A percentile compares a stretch with the other conserved stretches of the same genome.
Conservation (phyloP, 805 yeast genomes). For the Phaffomyces antillensis region DNA sequence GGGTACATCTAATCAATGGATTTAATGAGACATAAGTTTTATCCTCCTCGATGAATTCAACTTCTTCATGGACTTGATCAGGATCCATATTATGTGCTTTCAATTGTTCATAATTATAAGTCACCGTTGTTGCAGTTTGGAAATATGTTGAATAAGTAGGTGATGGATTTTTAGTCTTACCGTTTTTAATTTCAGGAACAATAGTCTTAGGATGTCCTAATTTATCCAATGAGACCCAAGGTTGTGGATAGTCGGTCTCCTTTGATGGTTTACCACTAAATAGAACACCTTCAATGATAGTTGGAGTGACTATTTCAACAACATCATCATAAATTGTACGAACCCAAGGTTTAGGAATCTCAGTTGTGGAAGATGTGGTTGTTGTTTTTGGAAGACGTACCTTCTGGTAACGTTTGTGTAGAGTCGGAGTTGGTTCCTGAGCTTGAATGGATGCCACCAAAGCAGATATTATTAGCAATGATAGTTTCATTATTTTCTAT, state of each 20-base stretch:
- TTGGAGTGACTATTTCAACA: conserved; percentile 64
- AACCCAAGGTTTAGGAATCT: conserved; percentile 56
- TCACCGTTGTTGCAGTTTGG: conserved; percentile 56
- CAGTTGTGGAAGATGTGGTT: conserved; percentile 29
- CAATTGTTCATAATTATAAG: conserved; percentile 52
- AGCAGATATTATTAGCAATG: no score
- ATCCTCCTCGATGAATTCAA: conserved; percentile 55
- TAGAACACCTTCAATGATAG: conserved; percentile 52
- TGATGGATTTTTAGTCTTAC: conserved; percentile 52
- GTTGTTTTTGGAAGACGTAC: conserved; percentile 26
- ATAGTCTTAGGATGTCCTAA: conserved; percentile 78
- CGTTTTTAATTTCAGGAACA: conserved; percentile 68
- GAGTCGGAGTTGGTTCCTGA: not conserved
- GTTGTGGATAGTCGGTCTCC: conserved; percentile 58
- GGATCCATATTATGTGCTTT: conserved; percentile 69
- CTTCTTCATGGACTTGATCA: conserved; percentile 51
- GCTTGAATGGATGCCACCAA: not conserved
- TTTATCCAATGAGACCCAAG: conserved; percentile 75
- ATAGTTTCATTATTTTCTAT: no score
- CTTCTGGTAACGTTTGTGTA: conserved; percentile 23
- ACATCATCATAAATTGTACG: conserved; percentile 57
- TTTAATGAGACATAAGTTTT: conserved; percentile 62
- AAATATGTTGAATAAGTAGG: conserved; percentile 78
- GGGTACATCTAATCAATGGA: conserved; percentile 82
- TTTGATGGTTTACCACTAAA: conserved; percentile 38